Conservation (phyloP, 1,284 basidiomycete genomes). For the Ganoderma meredithae region DNA sequence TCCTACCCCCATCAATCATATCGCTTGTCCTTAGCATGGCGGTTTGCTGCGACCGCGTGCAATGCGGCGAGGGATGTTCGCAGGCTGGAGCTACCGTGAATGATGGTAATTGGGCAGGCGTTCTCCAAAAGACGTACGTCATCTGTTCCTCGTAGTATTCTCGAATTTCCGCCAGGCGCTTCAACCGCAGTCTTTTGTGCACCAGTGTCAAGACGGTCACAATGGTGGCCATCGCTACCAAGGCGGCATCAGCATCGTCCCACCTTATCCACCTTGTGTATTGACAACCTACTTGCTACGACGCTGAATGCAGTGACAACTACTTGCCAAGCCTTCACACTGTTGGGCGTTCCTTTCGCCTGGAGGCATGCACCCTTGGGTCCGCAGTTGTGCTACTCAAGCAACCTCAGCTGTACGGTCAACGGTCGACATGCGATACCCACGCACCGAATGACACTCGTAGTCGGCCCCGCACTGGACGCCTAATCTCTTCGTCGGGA, state of each 20-base stretch:
- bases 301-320: slow-evolving; percentile 25
- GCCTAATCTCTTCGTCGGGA: slow-evolving; percentile 54
- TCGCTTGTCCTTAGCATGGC: slow-evolving; percentile 26
- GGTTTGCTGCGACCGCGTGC: slow-evolving; percentile 38
- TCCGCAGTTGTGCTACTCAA: slow-evolving; percentile 38
- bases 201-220: slow-evolving; percentile 53
- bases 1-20: not conserved
- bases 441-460: slow-evolving; percentile 56
- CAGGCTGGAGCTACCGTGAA: slow-evolving; percentile 28
- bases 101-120: not conserved
- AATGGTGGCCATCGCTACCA: slow-evolving; percentile 51
- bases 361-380: slow-evolving; percentile 40
- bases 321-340: slow-evolving; percentile 52
- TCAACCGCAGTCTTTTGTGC: slow-evolving; percentile 57
- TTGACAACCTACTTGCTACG: slow-evolving; percentile 16
- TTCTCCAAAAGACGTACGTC: slow-evolving; percentile 42
- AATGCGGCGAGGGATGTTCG: slow-evolving; percentile 39
- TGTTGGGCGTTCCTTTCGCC: slow-evolving; percentile 45
- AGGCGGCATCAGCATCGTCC: not conserved
- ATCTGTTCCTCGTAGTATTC: slow-evolving; percentile 66
- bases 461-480: slow-evolving; percentile 60
- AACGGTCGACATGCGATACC: not conserved
- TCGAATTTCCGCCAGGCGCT: slow-evolving; percentile 53
- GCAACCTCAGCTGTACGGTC: slow-evolving; percentile 1
- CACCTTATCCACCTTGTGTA: no score